phyloP scores from a whole-genome alignment of 108 stramenopile genomes.

The Nannochloropsis salina region DNA sequence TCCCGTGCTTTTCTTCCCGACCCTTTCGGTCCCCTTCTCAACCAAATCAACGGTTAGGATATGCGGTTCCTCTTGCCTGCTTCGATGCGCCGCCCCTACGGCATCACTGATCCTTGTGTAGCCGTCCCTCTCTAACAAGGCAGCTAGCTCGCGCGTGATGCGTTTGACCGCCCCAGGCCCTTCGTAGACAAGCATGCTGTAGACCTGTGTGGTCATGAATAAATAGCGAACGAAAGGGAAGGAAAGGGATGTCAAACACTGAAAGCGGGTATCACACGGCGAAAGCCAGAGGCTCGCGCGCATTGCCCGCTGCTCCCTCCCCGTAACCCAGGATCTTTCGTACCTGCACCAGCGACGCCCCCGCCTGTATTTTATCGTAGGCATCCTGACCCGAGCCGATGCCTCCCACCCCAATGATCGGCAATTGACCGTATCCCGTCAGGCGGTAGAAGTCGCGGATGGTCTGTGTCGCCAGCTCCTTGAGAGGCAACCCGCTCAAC shows the following conservation, averaged over 20 bases:
- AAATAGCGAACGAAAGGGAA: neutral
- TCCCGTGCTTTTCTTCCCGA: neutral
- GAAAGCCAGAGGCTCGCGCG: neutral
- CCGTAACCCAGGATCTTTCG: neutral
- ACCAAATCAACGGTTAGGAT: neutral
- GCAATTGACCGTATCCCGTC: conserved; percentile 67
- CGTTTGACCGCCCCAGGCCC: conserved; percentile 70
- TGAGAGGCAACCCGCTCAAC: conserved; percentile 75
- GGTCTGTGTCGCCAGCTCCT: conserved; percentile 68
- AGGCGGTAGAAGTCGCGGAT: conserved; percentile 68
- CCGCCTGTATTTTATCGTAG: conserved; percentile 83
- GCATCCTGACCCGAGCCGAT: conserved; percentile 71
- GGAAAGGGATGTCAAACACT: neutral
- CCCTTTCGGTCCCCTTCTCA: neutral
- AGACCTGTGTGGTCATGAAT: conserved; percentile 48
- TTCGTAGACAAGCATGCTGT: conserved; percentile 76
- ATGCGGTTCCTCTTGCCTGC: neutral
- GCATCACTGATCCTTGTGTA: conserved; percentile 49
- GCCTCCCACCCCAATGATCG: conserved; percentile 91
- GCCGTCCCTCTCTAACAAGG: conserved; percentile 41
- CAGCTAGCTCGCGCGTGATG: conserved; percentile 49
- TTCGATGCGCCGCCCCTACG: conserved; percentile 45
- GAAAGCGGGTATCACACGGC: neutral
- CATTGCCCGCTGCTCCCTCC: neutral
- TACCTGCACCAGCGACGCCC: conserved; percentile 77